These are phyloP conservation scores for Plasmodium vinckei DNA, from an alignment of 169 alveolate genomes.

Conservation along the genomic window DNA sequence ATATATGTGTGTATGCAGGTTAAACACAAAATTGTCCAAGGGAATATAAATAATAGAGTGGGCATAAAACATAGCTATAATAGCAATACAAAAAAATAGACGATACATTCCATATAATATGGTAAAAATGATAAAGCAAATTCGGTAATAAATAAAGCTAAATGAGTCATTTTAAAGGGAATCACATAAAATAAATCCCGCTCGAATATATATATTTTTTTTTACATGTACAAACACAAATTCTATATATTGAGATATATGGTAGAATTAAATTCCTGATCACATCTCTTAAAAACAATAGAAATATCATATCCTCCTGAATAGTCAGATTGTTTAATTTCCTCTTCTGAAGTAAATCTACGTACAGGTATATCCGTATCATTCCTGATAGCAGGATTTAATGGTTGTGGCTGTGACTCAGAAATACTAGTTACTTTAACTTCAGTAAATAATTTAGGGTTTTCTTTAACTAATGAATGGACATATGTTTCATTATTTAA, in stretches of 20 bases:
- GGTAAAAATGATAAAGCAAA: too few relatives aligned
- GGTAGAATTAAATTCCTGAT: slow-evolving; percentile 56
- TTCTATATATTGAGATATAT: slow-evolving; percentile 41
- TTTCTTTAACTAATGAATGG: slow-evolving; percentile 66
- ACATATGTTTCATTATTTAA: slow-evolving; percentile 40
- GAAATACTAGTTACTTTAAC: slow-evolving; percentile 28
- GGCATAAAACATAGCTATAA: too few relatives aligned
- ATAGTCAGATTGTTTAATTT: slow-evolving; percentile 39
- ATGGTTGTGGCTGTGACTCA: slow-evolving; percentile 79
- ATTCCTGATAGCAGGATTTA: slow-evolving; percentile 82
- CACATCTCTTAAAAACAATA: slow-evolving; percentile 62
- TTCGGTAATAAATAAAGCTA: too few relatives aligned
- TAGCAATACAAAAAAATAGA: too few relatives aligned
- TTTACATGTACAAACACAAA: too few relatives aligned
- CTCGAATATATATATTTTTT: too few relatives aligned
- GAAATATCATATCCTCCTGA: slow-evolving; percentile 62
- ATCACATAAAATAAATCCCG: too few relatives aligned
- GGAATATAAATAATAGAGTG: too few relatives aligned
- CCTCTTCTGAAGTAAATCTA: slow-evolving; percentile 65
- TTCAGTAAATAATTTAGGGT: slow-evolving; percentile 66
- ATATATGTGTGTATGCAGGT: too few relatives aligned
- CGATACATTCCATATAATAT: too few relatives aligned
- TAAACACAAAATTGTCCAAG: too few relatives aligned
- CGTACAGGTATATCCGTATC: slow-evolving; percentile 84
- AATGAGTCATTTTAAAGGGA: too few relatives aligned